Evolutionary conservation across 2,329 filamentous ascomycete genomes (phyloP), one percentile per base, ranked within the genome.

Genomic region (Ustilaginoidea virens): DNA sequence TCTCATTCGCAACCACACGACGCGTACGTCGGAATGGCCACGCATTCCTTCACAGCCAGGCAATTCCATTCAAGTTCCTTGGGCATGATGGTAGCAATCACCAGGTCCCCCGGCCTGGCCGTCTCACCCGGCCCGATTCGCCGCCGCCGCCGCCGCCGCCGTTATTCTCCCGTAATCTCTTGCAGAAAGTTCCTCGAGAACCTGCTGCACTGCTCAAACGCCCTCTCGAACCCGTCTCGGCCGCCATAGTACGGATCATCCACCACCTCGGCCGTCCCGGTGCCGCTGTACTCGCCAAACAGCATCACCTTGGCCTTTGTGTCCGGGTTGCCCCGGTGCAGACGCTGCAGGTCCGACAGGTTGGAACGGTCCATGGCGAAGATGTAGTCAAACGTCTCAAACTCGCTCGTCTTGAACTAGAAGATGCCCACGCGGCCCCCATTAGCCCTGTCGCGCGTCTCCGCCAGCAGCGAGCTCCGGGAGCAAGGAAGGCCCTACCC

Each of bases 241-340:
- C 72, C 83, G n/a, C 82, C 85, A 51, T 96, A 96, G 56, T 96
- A 98, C 10, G 90, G 90, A 51, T 96, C 90, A 33, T 69, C 61
- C 7, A 94, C 74, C 27, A 81, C 67, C 57, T 93, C 80, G 13
- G 67, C 63, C 41, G 55, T 69, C 33, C 43, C 45, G 19, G 60
- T 69, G 4, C 79, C 80, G 45, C 80, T 85, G 42, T 63, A 74
- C 45, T 86, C 79, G 18, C 90, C 90, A 58, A 90, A 96, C 27
- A 96, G 56, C 63, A 80, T 76, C 30, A 92, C 70, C 46, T 69
- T 64, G 4, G 71, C 73, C 47, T 68, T 70, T 18, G 61, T 51
- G 19, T 66, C 61, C n/a, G 64, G 58, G 39, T 67, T 69, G 39
- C 69, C 61, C 34, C 63, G 57, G 38, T 70, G 60, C 46, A 76